A percentile compares a stretch with the other conserved stretches of the same genome.
These are phyloP conservation scores for Lactifluus subvellereus DNA, from an alignment of 768 basidiomycete genomes.

Conservation along the genomic window DNA sequence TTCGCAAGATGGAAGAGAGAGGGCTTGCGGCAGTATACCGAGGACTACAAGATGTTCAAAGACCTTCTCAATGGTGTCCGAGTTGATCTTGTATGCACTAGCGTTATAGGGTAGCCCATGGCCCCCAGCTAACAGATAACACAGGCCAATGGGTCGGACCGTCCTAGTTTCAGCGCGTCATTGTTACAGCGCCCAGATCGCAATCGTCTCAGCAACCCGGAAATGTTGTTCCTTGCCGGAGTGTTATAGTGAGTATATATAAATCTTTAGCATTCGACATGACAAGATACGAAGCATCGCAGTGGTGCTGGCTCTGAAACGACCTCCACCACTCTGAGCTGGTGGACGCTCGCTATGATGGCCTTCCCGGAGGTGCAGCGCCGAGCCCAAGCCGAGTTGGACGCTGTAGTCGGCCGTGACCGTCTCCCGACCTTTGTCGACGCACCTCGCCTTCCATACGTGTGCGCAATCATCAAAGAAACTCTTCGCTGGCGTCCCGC, in stretches of 20 bases:
- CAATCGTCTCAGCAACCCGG: not conserved
- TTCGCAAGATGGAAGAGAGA: constrained; percentile 14
- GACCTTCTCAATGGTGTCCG: constrained; percentile 3
- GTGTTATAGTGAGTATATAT: not conserved
- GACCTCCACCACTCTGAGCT: not conserved
- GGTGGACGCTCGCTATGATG: constrained; percentile 17
- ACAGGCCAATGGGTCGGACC: not conserved
- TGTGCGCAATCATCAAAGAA: constrained; percentile 22
- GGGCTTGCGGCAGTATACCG: not conserved
- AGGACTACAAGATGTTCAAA: not conserved
- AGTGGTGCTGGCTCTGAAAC: constrained; percentile 14
- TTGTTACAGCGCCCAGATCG: not conserved
- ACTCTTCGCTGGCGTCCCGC: constrained; percentile 7
- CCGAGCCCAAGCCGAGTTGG: constrained; percentile 21
- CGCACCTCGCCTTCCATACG: constrained; percentile 20
- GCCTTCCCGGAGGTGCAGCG: constrained; percentile 17
- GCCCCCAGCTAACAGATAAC: not conserved
- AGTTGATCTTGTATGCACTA: constrained; percentile 2
- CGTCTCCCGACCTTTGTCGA: constrained; percentile 21
- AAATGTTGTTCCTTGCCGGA: not conserved
- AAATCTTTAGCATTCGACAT: not conserved
- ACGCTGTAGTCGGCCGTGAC: constrained; percentile 16
- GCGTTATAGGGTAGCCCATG: not conserved
- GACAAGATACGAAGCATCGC: not conserved
- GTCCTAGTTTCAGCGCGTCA: constrained; percentile 3